Evolutionary conservation across 345 rosid genomes (phyloP).

Genomic region (Gossypium mustelinum): DNA sequence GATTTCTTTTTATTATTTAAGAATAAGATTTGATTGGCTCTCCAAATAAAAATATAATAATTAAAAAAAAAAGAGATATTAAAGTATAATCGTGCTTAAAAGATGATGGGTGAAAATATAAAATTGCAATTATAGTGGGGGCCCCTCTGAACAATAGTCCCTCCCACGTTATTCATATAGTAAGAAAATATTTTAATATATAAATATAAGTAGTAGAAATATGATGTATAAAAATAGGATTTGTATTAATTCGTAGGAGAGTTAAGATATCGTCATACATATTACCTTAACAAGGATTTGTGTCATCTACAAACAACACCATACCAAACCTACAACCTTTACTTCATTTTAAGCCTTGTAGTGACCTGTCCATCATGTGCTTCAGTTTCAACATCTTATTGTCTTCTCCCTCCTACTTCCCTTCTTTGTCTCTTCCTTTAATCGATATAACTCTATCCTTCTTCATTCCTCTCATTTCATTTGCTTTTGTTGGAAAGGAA

Average conservation of each 20-base stretch:
- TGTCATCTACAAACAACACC: conserved; percentile 37
- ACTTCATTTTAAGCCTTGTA: conserved; percentile 24
- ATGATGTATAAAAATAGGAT: too few relatives aligned
- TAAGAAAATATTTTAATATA: background rate
- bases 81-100: background rate
- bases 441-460: background rate
- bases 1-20: background rate
- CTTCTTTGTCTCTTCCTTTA: conserved; percentile 17
- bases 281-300: too few relatives aligned
- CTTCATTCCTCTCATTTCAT: background rate
- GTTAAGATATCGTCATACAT: too few relatives aligned
- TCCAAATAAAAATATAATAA: too few relatives aligned
- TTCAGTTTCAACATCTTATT: conserved; percentile 15
- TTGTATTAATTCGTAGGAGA: too few relatives aligned
- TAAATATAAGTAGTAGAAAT: too few relatives aligned
- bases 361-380: conserved; percentile 63
- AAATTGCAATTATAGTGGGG: conserved; percentile 22
- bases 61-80: background rate
- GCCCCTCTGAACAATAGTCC: conserved; percentile 16
- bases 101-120: background rate
- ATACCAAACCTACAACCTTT: conserved; percentile 38
- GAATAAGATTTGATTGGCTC: background rate
- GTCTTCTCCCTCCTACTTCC: background rate
- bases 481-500: background rate
- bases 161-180: background rate